These are phyloP conservation scores for Fusarium goolgardi DNA, from an alignment of 2,329 filamentous ascomycete species.

Conservation along the genomic window DNA sequence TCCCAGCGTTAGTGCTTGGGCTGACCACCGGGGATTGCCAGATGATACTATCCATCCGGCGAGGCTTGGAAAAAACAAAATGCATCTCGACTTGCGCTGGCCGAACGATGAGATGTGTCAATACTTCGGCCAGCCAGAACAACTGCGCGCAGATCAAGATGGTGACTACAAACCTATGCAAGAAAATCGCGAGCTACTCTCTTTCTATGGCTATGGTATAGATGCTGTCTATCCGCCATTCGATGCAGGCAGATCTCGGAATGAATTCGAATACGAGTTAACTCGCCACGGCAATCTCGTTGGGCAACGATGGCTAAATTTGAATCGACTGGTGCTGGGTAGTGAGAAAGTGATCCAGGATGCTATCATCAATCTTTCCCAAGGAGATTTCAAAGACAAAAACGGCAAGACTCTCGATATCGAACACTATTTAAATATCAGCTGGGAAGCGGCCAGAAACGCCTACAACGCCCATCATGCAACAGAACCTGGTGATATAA, in stretches of 20 bases:
- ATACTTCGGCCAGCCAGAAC: not conserved
- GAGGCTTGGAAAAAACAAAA: conserved; percentile 11
- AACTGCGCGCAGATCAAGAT: not conserved
- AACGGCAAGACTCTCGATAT: conserved; percentile 6
- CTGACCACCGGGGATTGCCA: not conserved
- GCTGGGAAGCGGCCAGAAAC: conserved; percentile 26
- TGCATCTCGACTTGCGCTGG: not conserved
- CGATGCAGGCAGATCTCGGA: conserved; percentile 15
- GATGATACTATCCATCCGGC: not conserved
- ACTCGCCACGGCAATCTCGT: not conserved
- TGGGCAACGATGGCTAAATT: conserved; percentile 7
- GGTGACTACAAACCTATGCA: not conserved
- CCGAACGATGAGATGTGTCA: not conserved
- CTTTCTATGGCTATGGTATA: conserved; percentile 5
- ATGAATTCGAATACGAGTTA: conserved; percentile 2
- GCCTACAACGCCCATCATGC: conserved; percentile 21
- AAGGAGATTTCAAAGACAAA: not conserved
- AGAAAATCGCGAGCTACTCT: not conserved
- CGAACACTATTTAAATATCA: conserved; percentile 6
- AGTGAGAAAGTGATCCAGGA: conserved; percentile 29
- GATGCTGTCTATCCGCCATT: conserved; percentile 31
- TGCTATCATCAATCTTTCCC: conserved; percentile 15
- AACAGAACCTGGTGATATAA: not conserved
- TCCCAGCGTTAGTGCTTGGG: not conserved
- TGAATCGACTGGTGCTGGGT: conserved; percentile 13